Percentiles rank a stretch among this genome's conserved stretches.
Evolutionary conservation across 768 basidiomycete genomes (phyloP).

Genomic region (Trametes maxima): DNA sequence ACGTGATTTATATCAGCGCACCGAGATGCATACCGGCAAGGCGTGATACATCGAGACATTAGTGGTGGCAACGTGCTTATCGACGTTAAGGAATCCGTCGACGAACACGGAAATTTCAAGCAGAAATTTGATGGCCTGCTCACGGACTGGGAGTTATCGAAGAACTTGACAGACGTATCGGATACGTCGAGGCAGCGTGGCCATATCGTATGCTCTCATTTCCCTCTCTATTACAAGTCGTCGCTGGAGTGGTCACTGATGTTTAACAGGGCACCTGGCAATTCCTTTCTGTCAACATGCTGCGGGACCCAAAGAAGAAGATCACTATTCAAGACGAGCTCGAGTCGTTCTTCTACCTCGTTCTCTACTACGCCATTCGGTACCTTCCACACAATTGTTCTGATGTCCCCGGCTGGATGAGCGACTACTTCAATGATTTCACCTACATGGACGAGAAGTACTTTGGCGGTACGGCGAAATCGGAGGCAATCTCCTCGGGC

Average conservation of each 20-base stretch:
- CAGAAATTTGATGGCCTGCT: neutral
- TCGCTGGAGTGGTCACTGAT: too few relatives aligned
- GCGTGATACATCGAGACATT: conserved; percentile 13
- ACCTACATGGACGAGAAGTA: too few relatives aligned
- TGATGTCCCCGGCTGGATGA: conserved; percentile 14
- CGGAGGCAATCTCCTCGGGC: too few relatives aligned
- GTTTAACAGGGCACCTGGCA: neutral
- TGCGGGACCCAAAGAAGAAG: neutral
- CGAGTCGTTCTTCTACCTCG: conserved; percentile 13
- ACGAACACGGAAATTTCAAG: too few relatives aligned
- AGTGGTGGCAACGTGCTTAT: conserved; percentile 13
- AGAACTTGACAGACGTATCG: neutral
- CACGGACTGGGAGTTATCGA: conserved; percentile 15
- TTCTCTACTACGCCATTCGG: conserved; percentile 14
- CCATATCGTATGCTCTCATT: neutral
- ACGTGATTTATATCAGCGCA: neutral
- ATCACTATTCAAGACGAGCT: conserved; percentile 7
- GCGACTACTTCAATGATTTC: conserved; percentile 11
- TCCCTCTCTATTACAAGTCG: neutral
- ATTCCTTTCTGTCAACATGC: neutral
- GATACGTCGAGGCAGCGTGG: neutral
- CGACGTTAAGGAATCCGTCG: neutral
- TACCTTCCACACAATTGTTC: conserved; percentile 18
- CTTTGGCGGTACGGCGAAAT: too few relatives aligned
- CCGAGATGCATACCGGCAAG: neutral